Percentiles rank a stretch among this genome's conserved stretches.
Conservation (phyloP, 495 filamentous ascomycete species). For the Rhypophila decipiens region DNA sequence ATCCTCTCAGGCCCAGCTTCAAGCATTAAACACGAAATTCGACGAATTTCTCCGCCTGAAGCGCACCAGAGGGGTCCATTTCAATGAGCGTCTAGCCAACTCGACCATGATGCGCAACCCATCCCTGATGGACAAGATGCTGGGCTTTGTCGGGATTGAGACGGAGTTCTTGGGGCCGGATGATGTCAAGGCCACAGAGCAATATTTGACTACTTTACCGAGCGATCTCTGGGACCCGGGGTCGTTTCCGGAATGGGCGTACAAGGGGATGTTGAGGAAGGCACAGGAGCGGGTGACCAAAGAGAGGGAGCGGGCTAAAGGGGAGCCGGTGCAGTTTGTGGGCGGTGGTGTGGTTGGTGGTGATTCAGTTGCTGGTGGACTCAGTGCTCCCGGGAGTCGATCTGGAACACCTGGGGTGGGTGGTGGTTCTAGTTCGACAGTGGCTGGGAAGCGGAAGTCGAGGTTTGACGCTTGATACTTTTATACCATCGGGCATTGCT, state of each 20-base stretch:
- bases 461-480: constrained; percentile 45
- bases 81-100: constrained; percentile 73
- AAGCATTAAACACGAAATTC: constrained; percentile 63
- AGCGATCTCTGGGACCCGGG: constrained; percentile 60
- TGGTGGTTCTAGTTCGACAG: constrained; percentile 19
- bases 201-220: constrained; percentile 72
- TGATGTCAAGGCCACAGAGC: constrained; percentile 21
- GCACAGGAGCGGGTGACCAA: constrained; percentile 56
- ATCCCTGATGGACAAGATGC: constrained; percentile 68
- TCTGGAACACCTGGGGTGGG: neutral
- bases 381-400: neutral
- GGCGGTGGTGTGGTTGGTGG: constrained; percentile 29
- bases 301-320: constrained; percentile 49
- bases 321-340: constrained; percentile 74
- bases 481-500: too few relatives aligned
- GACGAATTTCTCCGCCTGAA: constrained; percentile 80
- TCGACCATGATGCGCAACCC: constrained; percentile 75
- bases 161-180: constrained; percentile 36
- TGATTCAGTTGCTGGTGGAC: neutral
- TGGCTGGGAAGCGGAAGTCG: constrained; percentile 40
- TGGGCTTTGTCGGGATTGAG: constrained; percentile 70
- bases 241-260: constrained; percentile 63
- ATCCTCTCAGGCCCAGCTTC: constrained; percentile 51
- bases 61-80: constrained; percentile 71
- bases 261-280: constrained; percentile 62